Conservation (phyloP, 371 early-diverging fungal species). For the Haplosporangium sp. region DNA sequence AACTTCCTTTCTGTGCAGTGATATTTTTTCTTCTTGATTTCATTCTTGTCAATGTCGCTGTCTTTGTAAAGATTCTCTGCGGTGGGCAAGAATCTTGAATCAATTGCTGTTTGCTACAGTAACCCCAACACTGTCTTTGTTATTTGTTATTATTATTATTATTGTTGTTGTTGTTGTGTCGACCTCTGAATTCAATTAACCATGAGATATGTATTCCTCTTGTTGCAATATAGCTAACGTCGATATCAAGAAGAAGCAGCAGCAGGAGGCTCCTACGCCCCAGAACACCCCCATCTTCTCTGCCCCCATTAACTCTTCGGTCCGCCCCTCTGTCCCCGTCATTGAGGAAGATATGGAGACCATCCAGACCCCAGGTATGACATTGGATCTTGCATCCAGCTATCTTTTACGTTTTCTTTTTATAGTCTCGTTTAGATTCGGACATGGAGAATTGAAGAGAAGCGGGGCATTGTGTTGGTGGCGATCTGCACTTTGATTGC, state of each 20-base stretch:
- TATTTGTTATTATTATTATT: neutral
- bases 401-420: neutral
- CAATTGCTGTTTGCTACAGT: too few species aligned
- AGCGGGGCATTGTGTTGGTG: neutral
- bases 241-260: conserved; percentile 64
- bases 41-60: too few species aligned
- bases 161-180: neutral
- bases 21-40: too few species aligned
- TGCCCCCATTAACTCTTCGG: conserved; percentile 70
- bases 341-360: conserved; percentile 63
- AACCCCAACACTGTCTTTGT: too few species aligned
- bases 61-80: too few species aligned
- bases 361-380: conserved; percentile 56
- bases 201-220: neutral
- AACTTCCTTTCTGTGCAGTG: too few species aligned
- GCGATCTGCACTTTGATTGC: conserved; percentile 1
- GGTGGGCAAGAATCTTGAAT: too few species aligned
- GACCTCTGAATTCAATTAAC: neutral
- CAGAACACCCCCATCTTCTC: conserved; percentile 81
- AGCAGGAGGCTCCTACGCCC: conserved; percentile 74
- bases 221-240: conserved; percentile 37
- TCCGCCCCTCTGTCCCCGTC: conserved; percentile 56
- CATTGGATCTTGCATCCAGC: neutral
- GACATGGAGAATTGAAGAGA: neutral
- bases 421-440: neutral